A percentile compares a stretch with the other conserved stretches of the same genome.
These are phyloP conservation scores for Peniophora sp. DNA, from an alignment of 1,284 basidiomycete species.

Conservation along the genomic window DNA sequence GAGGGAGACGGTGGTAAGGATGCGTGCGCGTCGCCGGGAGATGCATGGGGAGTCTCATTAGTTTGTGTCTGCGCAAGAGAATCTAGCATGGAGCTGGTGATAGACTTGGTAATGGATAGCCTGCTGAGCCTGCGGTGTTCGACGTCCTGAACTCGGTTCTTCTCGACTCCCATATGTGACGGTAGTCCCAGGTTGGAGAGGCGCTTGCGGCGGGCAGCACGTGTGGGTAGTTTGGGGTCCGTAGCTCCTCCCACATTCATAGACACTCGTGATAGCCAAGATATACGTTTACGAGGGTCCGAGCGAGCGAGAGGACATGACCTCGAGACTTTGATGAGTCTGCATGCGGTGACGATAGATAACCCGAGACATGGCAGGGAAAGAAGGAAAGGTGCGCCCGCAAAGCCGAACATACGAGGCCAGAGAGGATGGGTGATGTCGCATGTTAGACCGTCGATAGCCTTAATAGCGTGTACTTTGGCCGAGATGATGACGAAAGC, in stretches of 20 bases:
- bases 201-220: background rate
- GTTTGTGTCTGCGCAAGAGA: background rate
- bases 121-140: background rate
- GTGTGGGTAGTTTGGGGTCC: background rate
- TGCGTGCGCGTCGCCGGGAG: conserved; percentile 1
- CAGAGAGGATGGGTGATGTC: conserved; percentile 46
- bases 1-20: conserved; percentile 1
- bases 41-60: background rate
- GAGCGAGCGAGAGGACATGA: conserved; percentile 7
- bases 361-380: conserved; percentile 44
- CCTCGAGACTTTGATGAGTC: conserved; percentile 22
- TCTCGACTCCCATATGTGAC: background rate
- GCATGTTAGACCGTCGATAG: conserved; percentile 44
- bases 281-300: background rate
- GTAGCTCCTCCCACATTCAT: background rate
- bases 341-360: conserved; percentile 34
- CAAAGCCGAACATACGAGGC: conserved; percentile 53
- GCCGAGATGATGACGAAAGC: conserved; percentile 36
- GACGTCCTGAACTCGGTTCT: too few relatives aligned
- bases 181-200: background rate
- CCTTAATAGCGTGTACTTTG: conserved; percentile 33
- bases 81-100: background rate
- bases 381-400: conserved; percentile 44
- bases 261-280: background rate
- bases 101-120: background rate